Conservation (phyloP, 2,329 filamentous ascomycete genomes). For the Aspergillus aculeatinus region DNA sequence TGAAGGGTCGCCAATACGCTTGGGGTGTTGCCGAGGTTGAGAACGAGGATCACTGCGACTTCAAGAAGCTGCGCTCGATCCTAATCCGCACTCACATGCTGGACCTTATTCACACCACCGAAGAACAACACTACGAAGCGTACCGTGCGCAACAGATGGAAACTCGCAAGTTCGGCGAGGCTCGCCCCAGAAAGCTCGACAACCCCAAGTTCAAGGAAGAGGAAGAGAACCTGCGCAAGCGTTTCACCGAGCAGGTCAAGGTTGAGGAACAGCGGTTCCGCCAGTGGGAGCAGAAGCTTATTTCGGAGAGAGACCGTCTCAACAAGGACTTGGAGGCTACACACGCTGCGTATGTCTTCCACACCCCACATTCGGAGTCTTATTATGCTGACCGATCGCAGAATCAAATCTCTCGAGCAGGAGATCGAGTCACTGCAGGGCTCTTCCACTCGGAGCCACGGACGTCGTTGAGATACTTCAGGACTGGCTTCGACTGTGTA, state of each 20-base stretch:
- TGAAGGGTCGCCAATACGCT: conserved; percentile 98
- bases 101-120: conserved; percentile 98
- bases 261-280: conserved; percentile 99
- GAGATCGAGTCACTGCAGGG: conserved; percentile 95
- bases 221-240: conserved; percentile 95
- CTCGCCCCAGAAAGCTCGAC: conserved; percentile 93
- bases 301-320: conserved; percentile 94
- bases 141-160: conserved; percentile 99
- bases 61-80: conserved; percentile 99
- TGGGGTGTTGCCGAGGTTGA: conserved; percentile 99
- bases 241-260: conserved; percentile 99
- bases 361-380: background rate
- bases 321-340: conserved; percentile 99
- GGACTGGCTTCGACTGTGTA: conserved; percentile 18
- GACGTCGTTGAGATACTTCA: conserved; percentile 68
- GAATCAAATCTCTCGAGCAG: conserved; percentile 63
- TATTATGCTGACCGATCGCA: conserved; percentile 32
- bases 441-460: conserved; percentile 83
- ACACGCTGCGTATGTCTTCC: conserved; percentile 66
- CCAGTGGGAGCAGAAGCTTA: conserved; percentile 99
- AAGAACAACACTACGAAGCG: conserved; percentile 98
- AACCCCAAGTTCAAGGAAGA: conserved; percentile 99
- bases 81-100: conserved; percentile 99
- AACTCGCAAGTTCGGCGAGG: conserved; percentile 98
- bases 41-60: conserved; percentile 99